Conservation (phyloP, 177 flowering plant genomes). For the Telopea speciosissima region DNA sequence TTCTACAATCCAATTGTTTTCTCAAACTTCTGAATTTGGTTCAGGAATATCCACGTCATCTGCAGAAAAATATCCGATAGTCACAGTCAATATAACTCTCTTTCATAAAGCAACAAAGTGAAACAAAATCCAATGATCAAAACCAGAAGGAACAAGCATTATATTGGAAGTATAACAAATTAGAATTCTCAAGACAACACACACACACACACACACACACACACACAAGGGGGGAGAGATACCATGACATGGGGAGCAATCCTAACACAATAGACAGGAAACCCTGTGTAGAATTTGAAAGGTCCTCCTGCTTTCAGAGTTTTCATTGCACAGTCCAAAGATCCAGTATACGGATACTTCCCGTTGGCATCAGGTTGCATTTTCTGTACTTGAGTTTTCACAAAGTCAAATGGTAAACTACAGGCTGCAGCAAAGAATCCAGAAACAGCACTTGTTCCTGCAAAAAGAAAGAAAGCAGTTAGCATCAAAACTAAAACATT, state of each 20-base stretch:
- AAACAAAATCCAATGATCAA: neutral
- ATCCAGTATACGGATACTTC: constrained; percentile 49
- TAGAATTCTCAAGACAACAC: neutral
- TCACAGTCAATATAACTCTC: neutral
- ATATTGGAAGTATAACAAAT: neutral
- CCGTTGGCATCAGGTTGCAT: constrained; percentile 58
- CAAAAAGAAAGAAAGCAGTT: constrained; percentile 3
- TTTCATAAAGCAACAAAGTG: neutral
- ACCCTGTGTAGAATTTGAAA: constrained; percentile 48
- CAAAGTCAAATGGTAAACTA: constrained; percentile 52
- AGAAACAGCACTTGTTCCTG: constrained; percentile 59
- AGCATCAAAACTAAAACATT: constrained; percentile 22
- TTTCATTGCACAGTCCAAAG: constrained; percentile 49
- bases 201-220: too few species aligned
- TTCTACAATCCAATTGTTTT: constrained; percentile 35
- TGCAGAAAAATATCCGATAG: constrained; percentile 20
- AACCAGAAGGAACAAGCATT: neutral
- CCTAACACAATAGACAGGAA: constrained; percentile 49
- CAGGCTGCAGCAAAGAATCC: constrained; percentile 60
- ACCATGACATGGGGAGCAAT: constrained; percentile 63
- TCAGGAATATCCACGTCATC: constrained; percentile 82
- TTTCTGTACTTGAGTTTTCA: constrained; percentile 53
- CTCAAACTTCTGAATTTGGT: constrained; percentile 60
- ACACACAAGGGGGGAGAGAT: constrained; percentile 4
- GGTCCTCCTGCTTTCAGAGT: constrained; percentile 53